Base-by-base conservation (phyloP, 331 rosid genomes). In the Pyracantha coccinea region DNA sequence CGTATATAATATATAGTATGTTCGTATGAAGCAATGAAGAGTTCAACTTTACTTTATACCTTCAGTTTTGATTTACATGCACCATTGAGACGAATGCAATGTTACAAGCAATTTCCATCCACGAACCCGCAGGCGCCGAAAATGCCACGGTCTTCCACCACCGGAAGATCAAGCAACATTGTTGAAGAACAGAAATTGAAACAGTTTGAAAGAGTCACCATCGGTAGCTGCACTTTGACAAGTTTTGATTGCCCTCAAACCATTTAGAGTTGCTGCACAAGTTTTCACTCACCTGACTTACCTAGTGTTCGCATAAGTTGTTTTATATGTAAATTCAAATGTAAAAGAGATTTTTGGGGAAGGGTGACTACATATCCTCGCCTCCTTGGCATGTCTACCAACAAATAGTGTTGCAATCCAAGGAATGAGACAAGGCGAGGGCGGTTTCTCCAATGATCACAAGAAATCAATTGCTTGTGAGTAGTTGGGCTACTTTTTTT, bases 161-260 rank as follows among this genome's bases (percentile, higher is more conserved):
- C 45, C 45, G 1, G 45, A 38, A 38, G 45, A 38, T 38, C 45
- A 38, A 10, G 45, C 45, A 1, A 38, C 45, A 38, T 38, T 2
- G 90, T 73, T 91, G 77, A 80, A 52, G 27, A 88, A 88, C 66
- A 81, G 87, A 79, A 38, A 77, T 63, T 88, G 93, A 88, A 76
- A 24, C 23, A 20, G 66, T 14, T 33, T 52, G 44, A 67, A 81
- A 52, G 60, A 75, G 53, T 61, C 78, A 7, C 53, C 81, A 6
- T 68, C 81, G 5, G 11, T 53, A 6, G 78, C 85, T 52, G 71
- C 75, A 9, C 16, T 66, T 19, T 76, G n/a, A 58, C 66, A 69
- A 45, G 38, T 24, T 68, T 68, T 68, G 7, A 28, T 63, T 69
- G 29, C n/a, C 27, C 2, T 55, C 9, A 1, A 2, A 16, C 69